Evolutionary conservation across 179 eudicot genomes (phyloP).

Genomic region (Drosera spatulata): DNA sequence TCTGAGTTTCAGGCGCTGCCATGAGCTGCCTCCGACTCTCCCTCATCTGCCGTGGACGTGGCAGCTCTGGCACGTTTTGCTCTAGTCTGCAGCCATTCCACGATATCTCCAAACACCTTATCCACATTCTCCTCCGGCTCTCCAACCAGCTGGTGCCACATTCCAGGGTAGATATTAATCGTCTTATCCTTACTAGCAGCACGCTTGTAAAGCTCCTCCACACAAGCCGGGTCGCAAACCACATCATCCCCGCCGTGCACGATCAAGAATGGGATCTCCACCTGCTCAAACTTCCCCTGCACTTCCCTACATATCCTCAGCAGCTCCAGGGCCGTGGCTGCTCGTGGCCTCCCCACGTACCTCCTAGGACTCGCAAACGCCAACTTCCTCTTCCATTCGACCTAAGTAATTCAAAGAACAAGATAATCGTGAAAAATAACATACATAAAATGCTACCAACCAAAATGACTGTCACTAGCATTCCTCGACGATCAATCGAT

Average conservation of each 20-base stretch:
- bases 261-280: slow-evolving; percentile 55
- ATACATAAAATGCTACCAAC: too few species aligned
- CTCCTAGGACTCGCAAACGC: slow-evolving; percentile 71
- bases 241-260: too few species aligned
- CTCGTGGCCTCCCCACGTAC: slow-evolving; percentile 49
- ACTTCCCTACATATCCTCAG: slow-evolving; percentile 68
- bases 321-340: slow-evolving; percentile 76
- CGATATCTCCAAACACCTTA: slow-evolving; percentile 63
- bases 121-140: slow-evolving; percentile 43
- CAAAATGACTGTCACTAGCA: too few species aligned
- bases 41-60: too few species aligned
- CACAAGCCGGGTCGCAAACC: too few species aligned
- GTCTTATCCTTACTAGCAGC: slow-evolving; percentile 66
- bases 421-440: too few species aligned
- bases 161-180: too few species aligned
- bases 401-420: slow-evolving; percentile 2
- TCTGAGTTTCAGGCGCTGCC: too few species aligned
- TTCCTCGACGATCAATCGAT: too few species aligned
- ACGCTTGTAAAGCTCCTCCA: too few species aligned
- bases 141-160: too few species aligned
- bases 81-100: slow-evolving; percentile 60
- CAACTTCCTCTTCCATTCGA: slow-evolving; percentile 73
- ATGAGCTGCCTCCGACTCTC: too few species aligned
- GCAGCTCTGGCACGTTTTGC: slow-evolving; percentile 25
- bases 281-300: slow-evolving; percentile 47